phyloP scores from a whole-genome alignment of 257 asterid species.

The Primulina tabacum region DNA sequence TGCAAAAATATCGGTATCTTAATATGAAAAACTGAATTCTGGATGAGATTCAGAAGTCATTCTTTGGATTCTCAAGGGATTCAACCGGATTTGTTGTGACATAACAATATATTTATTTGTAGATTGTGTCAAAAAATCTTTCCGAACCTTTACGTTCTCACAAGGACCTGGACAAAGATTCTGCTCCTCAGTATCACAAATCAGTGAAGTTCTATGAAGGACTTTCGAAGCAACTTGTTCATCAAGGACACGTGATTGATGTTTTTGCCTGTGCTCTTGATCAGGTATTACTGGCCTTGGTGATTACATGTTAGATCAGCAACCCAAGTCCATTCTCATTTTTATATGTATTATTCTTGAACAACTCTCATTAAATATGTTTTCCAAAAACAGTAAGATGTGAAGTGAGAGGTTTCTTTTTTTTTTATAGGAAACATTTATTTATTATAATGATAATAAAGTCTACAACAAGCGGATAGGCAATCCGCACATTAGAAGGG shows the following conservation, averaged over 20 bases:
- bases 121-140: slow-evolving; percentile 82
- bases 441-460: too few species aligned
- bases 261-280: slow-evolving; percentile 95
- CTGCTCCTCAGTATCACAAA: slow-evolving; percentile 83
- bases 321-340: background rate
- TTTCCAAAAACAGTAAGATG: background rate
- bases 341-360: slow-evolving; percentile 2
- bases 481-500: too few species aligned
- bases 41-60: slow-evolving; percentile 13
- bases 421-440: too few species aligned
- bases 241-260: slow-evolving; percentile 96
- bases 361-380: slow-evolving; percentile 5
- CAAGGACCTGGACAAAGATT: slow-evolving; percentile 97
- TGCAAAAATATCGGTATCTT: slow-evolving; percentile 16
- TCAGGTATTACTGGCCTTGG: slow-evolving; percentile 56
- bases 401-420: background rate
- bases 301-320: slow-evolving; percentile 10
- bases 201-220: slow-evolving; percentile 88
- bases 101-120: slow-evolving; percentile 30
- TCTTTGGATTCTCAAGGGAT: background rate
- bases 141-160: slow-evolving; percentile 96
- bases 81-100: slow-evolving; percentile 16
- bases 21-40: slow-evolving; percentile 12
- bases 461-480: too few species aligned
- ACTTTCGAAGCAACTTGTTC: slow-evolving; percentile 88